Evolutionary conservation across 23 red algal species (phyloP), one percentile per base, ranked within the genome.

Genomic region (Gracilariopsis chorda): DNA sequence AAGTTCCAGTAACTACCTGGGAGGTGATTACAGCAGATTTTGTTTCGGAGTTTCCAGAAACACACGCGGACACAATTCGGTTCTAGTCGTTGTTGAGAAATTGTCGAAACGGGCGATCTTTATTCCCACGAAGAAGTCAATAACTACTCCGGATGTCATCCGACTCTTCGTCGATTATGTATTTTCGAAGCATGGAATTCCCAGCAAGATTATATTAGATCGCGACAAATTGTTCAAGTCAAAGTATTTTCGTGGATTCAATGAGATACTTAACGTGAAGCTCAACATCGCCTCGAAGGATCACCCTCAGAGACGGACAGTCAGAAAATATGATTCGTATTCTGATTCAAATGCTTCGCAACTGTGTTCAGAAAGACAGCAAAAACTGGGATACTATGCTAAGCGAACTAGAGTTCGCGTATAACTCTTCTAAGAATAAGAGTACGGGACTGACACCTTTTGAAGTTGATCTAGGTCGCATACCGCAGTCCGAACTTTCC

Each of bases 251-350:
- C 20, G 25, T 27, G 64, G 61, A 20, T 45, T 86, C 28, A 33
- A 32, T 20, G 82, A 86, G 44, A 40, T 69, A 71, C 24, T 72
- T 49, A 73, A 55, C 71, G 37, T 72, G 16, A 47, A 71, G 35
- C 19, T 86, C 42, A 86, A 86, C 47, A 68, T 86, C 25, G 61
- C 36, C 20, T 71, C 58, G 7, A 71, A 47, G 57, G 64, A 72
- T 48, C 82, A 86, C 41, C 82, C 82, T 23, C 61, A 86, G 39
- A 86, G 82, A 86, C 61, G 82, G 82, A 4, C 82, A 86, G 41
- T 86, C 82, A 51, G 82, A 83, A 33, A 83, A 64, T 60, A 45
- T 64, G 49, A 83, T 83, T 42, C 48, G 57, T 17, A 83, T 52
- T 35, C 29, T 86, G 7, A 30, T 71, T n/a, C 45, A 51, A 32